A percentile compares a stretch with the other conserved stretches of the same genome.
Conservation (phyloP, 495 filamentous ascomycete genomes). For the Amphirosellinia nigrospora region DNA sequence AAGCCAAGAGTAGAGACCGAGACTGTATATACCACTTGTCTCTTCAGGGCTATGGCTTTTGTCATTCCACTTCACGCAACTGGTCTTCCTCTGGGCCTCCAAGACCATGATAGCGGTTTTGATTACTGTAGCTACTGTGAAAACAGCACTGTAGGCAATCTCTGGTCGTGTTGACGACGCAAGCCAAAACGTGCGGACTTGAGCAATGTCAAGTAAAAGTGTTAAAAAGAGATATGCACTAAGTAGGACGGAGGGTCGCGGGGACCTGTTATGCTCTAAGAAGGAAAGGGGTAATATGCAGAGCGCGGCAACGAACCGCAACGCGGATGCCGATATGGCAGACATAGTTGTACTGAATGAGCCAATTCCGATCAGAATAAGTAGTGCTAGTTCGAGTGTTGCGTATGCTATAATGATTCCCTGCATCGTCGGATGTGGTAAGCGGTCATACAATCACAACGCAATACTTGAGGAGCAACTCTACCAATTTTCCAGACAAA, state of each 20-base stretch:
- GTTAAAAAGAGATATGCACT: slow-evolving; percentile 66
- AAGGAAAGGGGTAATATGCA: slow-evolving; percentile 55
- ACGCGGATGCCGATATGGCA: background rate
- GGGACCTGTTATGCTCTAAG: slow-evolving; percentile 60
- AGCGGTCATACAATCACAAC: background rate
- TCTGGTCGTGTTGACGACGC: slow-evolving; percentile 33
- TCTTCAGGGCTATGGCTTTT: slow-evolving; percentile 62
- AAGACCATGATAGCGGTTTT: slow-evolving; percentile 59
- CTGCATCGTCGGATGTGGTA: background rate
- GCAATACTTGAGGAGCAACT: slow-evolving; percentile 18
- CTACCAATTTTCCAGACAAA: slow-evolving; percentile 47
- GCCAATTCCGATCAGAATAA: background rate
- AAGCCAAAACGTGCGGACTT: slow-evolving; percentile 61
- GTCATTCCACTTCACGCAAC: slow-evolving; percentile 44
- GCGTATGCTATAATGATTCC: background rate
- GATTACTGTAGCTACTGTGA: slow-evolving; percentile 52
- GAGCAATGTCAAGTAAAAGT: slow-evolving; percentile 63
- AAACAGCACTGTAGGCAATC: slow-evolving; percentile 46
- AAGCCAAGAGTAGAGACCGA: background rate
- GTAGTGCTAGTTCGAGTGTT: background rate
- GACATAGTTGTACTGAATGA: background rate
- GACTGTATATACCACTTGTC: background rate
- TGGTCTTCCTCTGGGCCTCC: slow-evolving; percentile 61
- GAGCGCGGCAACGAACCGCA: slow-evolving; percentile 30
- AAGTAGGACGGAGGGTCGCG: slow-evolving; percentile 64